These are phyloP conservation scores for Aureobasidium sp. DNA, from an alignment of 2,329 filamentous ascomycete species.

Conservation along the genomic window DNA sequence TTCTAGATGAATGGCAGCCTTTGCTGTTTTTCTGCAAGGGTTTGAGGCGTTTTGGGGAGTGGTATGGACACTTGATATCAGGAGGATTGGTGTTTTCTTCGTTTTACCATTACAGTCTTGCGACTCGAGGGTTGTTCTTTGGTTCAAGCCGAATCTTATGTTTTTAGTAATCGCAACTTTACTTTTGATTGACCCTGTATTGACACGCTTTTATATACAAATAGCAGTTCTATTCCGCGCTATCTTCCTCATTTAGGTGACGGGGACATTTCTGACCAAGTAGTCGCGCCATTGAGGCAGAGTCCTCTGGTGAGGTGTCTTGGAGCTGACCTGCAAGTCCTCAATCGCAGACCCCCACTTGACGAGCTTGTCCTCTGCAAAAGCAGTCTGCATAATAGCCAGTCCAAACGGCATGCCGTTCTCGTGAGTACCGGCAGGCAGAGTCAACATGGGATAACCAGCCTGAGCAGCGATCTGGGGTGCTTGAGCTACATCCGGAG, in stretches of 20 bases:
- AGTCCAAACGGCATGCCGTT: constrained; percentile 39
- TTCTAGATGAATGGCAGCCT: constrained; percentile 22
- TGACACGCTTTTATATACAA: not conserved
- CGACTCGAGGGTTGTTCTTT: too few relatives aligned
- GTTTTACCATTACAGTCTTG: too few relatives aligned
- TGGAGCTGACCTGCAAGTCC: constrained; percentile 24
- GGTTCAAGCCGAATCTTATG: too few relatives aligned
- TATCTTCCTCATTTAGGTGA: constrained; percentile 4
- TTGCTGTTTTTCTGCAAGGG: too few relatives aligned
- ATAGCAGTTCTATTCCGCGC: too few relatives aligned
- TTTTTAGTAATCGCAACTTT: too few relatives aligned
- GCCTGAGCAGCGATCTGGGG: constrained; percentile 67
- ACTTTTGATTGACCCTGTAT: too few relatives aligned
- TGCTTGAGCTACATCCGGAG: constrained; percentile 58
- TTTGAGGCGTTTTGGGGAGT: too few relatives aligned
- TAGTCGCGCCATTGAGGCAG: constrained; percentile 31
- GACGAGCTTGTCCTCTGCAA: constrained; percentile 24
- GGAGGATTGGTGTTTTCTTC: too few relatives aligned
- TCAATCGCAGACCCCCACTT: constrained; percentile 37
- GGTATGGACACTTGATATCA: too few relatives aligned
- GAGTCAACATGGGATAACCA: constrained; percentile 63
- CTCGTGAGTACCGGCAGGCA: constrained; percentile 53
- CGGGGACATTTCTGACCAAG: constrained; percentile 30
- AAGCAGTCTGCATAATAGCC: constrained; percentile 29
- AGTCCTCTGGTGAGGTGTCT: constrained; percentile 14